phyloP scores from a whole-genome alignment of 345 rosid genomes.

The Arabis hirsuta region DNA sequence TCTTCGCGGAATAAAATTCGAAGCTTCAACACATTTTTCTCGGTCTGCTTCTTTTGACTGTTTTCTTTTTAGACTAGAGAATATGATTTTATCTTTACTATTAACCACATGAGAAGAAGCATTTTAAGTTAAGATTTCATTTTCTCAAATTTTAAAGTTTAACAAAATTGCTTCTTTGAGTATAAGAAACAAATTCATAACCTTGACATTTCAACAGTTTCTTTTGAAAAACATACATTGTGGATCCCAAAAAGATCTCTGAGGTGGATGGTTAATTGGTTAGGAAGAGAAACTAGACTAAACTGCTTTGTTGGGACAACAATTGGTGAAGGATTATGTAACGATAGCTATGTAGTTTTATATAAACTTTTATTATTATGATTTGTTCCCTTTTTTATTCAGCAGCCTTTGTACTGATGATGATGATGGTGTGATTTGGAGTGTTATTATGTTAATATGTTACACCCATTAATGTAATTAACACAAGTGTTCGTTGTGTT shows the following conservation, averaged over 20 bases:
- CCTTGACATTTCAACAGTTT: background rate
- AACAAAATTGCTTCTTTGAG: background rate
- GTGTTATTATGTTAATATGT: background rate
- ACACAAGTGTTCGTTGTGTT: background rate
- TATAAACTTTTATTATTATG: background rate
- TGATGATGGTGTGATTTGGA: background rate
- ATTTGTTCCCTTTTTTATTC: background rate
- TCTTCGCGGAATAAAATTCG: conserved; percentile 25
- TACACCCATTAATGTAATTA: background rate
- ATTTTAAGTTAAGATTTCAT: background rate
- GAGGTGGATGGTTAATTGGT: conserved; percentile 4
- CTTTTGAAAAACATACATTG: background rate
- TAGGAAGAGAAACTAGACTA: conserved; percentile 15
- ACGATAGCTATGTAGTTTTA: conserved; percentile 12
- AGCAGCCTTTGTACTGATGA: background rate
- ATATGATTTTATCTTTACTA: conserved; percentile 19
- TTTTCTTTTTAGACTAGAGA: background rate
- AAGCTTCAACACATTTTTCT: conserved; percentile 36
- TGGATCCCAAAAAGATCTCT: conserved; percentile 20
- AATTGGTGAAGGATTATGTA: conserved; percentile 29
- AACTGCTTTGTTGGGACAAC: conserved; percentile 10
- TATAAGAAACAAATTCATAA: background rate
- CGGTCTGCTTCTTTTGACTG: conserved; percentile 36
- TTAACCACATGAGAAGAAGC: conserved; percentile 2
- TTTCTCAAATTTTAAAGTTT: background rate